These are phyloP conservation scores for Mucor circinelloides DNA, from an alignment of 371 early-diverging fungal species.

Conservation along the genomic window DNA sequence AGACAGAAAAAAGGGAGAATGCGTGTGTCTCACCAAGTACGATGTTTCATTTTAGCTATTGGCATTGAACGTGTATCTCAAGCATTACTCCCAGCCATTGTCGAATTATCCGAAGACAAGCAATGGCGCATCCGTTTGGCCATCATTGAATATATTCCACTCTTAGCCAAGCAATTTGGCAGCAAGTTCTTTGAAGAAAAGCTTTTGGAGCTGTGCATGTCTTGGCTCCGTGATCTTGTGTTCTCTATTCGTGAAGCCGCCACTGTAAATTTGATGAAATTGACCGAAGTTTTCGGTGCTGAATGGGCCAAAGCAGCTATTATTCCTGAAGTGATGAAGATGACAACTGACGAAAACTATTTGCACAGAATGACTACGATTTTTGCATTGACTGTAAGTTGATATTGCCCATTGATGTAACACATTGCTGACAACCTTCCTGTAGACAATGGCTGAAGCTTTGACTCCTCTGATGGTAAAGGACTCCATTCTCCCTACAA, in stretches of 20 bases:
- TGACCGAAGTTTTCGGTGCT: conserved; percentile 96
- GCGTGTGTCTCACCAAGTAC: neutral
- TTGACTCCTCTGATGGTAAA: conserved; percentile 86
- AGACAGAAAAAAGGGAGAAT: neutral
- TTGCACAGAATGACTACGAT: conserved; percentile 97
- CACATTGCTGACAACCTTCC: neutral
- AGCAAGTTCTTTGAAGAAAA: conserved; percentile 96
- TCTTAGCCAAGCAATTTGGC: conserved; percentile 94
- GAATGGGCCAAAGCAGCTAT: conserved; percentile 97
- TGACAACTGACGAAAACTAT: conserved; percentile 89
- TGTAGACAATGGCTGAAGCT: conserved; percentile 86
- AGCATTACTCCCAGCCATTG: conserved; percentile 95
- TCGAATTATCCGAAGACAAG: conserved; percentile 97
- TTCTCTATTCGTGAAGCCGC: conserved; percentile 98
- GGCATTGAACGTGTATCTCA: conserved; percentile 97
- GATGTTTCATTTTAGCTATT: conserved; percentile 66
- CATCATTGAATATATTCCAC: conserved; percentile 97
- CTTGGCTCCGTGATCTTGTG: conserved; percentile 95
- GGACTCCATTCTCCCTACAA: conserved; percentile 88
- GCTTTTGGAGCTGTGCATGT: conserved; percentile 90
- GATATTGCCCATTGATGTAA: neutral
- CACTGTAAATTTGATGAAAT: conserved; percentile 85
- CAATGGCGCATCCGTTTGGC: conserved; percentile 99
- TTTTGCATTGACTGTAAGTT: conserved; percentile 88
- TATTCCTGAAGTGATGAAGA: conserved; percentile 91